A percentile compares a stretch with the other conserved stretches of the same genome.
These are phyloP conservation scores for Solanum chiquidenum DNA, from an alignment of 257 asterid species.

Conservation along the genomic window DNA sequence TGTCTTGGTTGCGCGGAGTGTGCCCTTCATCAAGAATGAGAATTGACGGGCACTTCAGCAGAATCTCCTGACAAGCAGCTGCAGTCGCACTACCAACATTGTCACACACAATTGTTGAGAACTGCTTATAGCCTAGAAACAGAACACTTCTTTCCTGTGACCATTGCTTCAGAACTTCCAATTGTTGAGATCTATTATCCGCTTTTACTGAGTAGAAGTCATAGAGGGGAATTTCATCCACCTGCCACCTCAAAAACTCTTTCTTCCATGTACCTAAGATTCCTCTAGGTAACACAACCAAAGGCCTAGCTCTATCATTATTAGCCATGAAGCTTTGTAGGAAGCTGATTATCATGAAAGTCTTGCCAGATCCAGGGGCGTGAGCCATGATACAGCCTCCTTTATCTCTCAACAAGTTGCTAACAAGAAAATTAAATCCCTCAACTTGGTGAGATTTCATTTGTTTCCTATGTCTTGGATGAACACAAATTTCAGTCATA, in stretches of 20 bases:
- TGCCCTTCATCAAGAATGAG: constrained; percentile 95
- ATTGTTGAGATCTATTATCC: constrained; percentile 73
- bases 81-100: constrained; percentile 36
- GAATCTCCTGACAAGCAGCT: constrained; percentile 49
- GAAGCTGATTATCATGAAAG: constrained; percentile 94
- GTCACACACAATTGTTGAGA: constrained; percentile 72
- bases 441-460: constrained; percentile 98
- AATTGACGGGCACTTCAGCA: constrained; percentile 61
- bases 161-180: constrained; percentile 81
- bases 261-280: constrained; percentile 77
- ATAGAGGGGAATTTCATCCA: constrained; percentile 62
- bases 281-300: constrained; percentile 92
- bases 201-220: constrained; percentile 92
- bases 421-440: constrained; percentile 86
- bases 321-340: constrained; percentile 96
- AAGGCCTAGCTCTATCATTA: constrained; percentile 79
- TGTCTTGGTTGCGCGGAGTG: constrained; percentile 86
- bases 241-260: constrained; percentile 88
- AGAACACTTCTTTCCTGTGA: constrained; percentile 57
- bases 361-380: constrained; percentile 98
- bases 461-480: constrained; percentile 84
- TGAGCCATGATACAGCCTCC: constrained; percentile 99
- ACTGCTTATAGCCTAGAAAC: constrained; percentile 83
- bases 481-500: constrained; percentile 66
- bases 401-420: constrained; percentile 70